Evolutionary conservation across 2,329 filamentous ascomycete genomes (phyloP).

Genomic region (Aspergillus brasiliensis): DNA sequence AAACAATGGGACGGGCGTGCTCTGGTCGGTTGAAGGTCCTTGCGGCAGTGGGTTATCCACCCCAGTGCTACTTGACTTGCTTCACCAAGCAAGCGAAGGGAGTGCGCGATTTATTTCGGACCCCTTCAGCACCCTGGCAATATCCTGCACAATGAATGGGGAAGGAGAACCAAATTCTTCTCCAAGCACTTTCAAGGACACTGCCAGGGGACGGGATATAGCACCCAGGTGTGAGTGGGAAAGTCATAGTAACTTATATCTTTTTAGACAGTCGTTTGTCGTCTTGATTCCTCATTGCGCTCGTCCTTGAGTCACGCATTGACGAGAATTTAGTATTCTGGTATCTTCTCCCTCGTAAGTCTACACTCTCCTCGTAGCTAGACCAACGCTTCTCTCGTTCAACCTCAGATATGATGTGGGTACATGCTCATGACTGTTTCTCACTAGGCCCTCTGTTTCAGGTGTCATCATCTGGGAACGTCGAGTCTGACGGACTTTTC

Average conservation of each 20-base stretch:
- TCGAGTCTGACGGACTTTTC: neutral
- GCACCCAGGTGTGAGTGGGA: neutral
- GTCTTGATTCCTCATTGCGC: neutral
- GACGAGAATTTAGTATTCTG: neutral
- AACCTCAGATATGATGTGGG: neutral
- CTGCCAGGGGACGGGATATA: neutral
- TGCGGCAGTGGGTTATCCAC: neutral
- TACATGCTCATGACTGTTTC: neutral
- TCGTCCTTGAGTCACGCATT: neutral
- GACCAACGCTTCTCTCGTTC: neutral
- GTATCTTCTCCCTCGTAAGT: neutral
- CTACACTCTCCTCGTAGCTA: neutral
- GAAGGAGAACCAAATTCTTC: neutral
- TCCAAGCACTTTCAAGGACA: neutral
- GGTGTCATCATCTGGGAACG: neutral
- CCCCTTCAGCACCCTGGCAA: neutral
- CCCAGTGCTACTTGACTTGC: conserved; percentile 5
- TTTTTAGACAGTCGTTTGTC: neutral
- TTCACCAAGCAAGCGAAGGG: neutral
- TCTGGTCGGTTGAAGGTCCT: conserved; percentile 1
- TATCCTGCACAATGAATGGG: neutral
- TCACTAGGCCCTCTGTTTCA: neutral
- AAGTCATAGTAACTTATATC: neutral
- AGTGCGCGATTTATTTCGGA: conserved; percentile 1
- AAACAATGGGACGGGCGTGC: conserved; percentile 1